phyloP scores from a whole-genome alignment of 305 asterid species.

The Fraxinus greggii region DNA sequence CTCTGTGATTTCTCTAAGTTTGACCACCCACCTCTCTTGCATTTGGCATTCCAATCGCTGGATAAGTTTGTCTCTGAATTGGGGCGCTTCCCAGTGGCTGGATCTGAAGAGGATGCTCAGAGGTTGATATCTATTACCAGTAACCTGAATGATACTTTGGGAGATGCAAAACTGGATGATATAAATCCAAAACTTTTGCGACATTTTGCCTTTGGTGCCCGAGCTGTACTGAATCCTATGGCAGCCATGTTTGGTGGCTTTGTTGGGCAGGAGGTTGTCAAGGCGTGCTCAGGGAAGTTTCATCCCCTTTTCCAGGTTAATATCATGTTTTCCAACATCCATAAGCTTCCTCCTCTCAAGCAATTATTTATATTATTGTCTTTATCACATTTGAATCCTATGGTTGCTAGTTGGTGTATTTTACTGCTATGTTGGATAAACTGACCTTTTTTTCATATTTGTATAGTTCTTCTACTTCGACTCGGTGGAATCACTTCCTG shows the following conservation, averaged over 20 bases:
- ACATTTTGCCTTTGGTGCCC: constrained; percentile 82
- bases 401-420: constrained; percentile 2
- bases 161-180: constrained; percentile 65
- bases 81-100: constrained; percentile 77
- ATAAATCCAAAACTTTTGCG: constrained; percentile 74
- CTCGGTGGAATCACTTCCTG: constrained; percentile 88
- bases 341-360: neutral
- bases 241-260: constrained; percentile 99
- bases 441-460: constrained; percentile 22
- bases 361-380: neutral
- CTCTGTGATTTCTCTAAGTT: constrained; percentile 90
- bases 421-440: neutral
- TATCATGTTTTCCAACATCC: constrained; percentile 4
- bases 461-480: constrained; percentile 90
- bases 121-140: constrained; percentile 62
- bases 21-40: constrained; percentile 82
- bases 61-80: constrained; percentile 66
- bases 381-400: neutral
- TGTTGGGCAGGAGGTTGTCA: constrained; percentile 93
- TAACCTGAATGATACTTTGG: constrained; percentile 56
- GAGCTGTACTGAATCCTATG: constrained; percentile 92
- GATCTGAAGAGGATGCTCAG: constrained; percentile 87
- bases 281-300: constrained; percentile 98
- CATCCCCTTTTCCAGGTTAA: constrained; percentile 92
- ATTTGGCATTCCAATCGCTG: constrained; percentile 85